Percentiles rank a stretch among this genome's conserved stretches.
Conservation (phyloP, 2,329 filamentous ascomycete species). For the Boeremia lycopersici region DNA sequence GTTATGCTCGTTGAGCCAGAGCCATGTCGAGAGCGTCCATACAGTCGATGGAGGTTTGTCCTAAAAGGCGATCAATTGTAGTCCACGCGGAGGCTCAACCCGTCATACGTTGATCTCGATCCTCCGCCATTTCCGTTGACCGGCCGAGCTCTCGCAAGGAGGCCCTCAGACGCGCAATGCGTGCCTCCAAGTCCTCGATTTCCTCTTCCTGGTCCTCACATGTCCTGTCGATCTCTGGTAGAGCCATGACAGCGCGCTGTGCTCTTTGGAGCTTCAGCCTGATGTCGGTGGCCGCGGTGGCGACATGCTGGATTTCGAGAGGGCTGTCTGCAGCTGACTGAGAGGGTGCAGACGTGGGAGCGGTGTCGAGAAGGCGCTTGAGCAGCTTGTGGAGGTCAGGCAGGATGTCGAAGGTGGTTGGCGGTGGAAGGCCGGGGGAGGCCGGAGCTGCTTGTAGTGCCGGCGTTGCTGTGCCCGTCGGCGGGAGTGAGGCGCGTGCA, state of each 20-base stretch:
- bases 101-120: constrained; percentile 46
- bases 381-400: constrained; percentile 82
- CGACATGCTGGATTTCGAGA: constrained; percentile 75
- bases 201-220: constrained; percentile 74
- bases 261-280: constrained; percentile 86
- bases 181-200: constrained; percentile 68
- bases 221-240: constrained; percentile 73
- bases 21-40: constrained; percentile 39
- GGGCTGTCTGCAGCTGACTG: constrained; percentile 42
- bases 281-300: constrained; percentile 75
- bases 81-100: constrained; percentile 37
- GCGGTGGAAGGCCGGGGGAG: constrained; percentile 70
- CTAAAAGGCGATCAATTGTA: constrained; percentile 38
- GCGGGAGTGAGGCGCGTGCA: constrained; percentile 37
- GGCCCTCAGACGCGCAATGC: constrained; percentile 65
- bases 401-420: constrained; percentile 83
- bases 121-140: constrained; percentile 25
- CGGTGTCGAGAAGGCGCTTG: constrained; percentile 67
- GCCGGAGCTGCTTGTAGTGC: constrained; percentile 44
- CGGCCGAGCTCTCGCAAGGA: constrained; percentile 41
- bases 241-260: constrained; percentile 64
- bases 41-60: constrained; percentile 33
- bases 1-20: constrained; percentile 20
- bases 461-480: constrained; percentile 40
- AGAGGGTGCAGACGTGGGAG: constrained; percentile 32